These are phyloP conservation scores for Monilinia laxa DNA, from an alignment of 2,329 filamentous ascomycete genomes.

Conservation along the genomic window DNA sequence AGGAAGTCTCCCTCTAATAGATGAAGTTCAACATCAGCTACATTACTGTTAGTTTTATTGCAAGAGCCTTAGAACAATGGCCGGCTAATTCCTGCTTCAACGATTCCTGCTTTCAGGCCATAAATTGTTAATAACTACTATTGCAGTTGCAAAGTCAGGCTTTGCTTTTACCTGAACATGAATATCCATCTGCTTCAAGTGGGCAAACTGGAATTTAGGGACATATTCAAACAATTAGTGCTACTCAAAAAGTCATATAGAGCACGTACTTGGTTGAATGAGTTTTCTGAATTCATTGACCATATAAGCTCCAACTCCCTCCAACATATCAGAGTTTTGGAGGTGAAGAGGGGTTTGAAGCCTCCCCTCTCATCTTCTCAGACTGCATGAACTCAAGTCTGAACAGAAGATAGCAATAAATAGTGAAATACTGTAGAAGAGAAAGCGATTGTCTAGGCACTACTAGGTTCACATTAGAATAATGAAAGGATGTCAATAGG, in stretches of 20 bases:
- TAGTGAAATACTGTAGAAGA: neutral
- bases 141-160: neutral
- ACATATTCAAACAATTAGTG: neutral
- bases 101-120: neutral
- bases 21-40: too few relatives aligned
- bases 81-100: neutral
- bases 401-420: neutral
- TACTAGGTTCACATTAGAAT: neutral
- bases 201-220: neutral
- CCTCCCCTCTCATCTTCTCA: neutral
- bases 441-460: neutral
- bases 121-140: neutral
- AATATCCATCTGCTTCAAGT: too few relatives aligned
- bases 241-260: neutral
- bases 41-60: too few relatives aligned
- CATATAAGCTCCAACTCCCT: neutral
- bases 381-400: neutral
- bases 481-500: neutral
- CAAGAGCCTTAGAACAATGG: neutral
- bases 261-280: neutral
- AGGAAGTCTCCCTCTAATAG: too few relatives aligned
- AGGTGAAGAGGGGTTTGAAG: neutral
- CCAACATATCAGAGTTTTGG: neutral
- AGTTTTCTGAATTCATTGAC: neutral
- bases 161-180: neutral